Evolutionary conservation across 176 grass and related monocot species (phyloP), one percentile per base, ranked within the genome.

Genomic region (Metroxylon sagu): DNA sequence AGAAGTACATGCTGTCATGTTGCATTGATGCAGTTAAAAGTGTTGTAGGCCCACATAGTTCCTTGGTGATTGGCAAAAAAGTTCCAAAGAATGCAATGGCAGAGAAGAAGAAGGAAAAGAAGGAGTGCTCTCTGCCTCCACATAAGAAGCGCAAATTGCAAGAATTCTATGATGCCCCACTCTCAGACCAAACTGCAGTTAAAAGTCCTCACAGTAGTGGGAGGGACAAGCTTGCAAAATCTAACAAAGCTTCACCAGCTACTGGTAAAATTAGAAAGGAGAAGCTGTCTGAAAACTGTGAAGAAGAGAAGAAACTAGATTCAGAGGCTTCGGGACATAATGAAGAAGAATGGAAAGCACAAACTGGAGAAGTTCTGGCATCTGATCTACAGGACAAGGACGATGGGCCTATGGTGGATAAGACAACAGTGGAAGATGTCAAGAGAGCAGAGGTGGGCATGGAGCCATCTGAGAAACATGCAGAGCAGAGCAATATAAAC

Each of bases 81-180:
- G 71, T 56, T 68, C 71, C 70, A 29, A 79, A 59, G 61, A 80
- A 72, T 71, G 80, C 72, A 74, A 65, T 27, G 29, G 65, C 39
- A 54, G 88, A 91, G 72, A 90, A 76, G 56, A 80, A 85, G 75
- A 83, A 48, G 62, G 86, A 91, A 72, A 95, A 97, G 62, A 62
- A 69, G 56, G 57, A 62, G 19, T 28, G 71, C 29, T 53, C 27
- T 19, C 82, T 65, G 5, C 58, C 80, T 54, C 62, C 50, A 70
- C 77, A 76, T 71, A 97, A 88, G 79, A 97, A 80, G 52, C 77
- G 80, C 58, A 90, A 83, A 65, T 49, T 97, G 71, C 74, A 88
- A 77, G 92, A 97, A 54, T 67, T 86, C 62, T 97, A 97, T 64
- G 84, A 91, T 82, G 14, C 78, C 25, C 78, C 82, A 53, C 29